These are phyloP conservation scores for Odontarrhena argentea DNA, from an alignment of 345 rosid genomes.

Conservation along the genomic window DNA sequence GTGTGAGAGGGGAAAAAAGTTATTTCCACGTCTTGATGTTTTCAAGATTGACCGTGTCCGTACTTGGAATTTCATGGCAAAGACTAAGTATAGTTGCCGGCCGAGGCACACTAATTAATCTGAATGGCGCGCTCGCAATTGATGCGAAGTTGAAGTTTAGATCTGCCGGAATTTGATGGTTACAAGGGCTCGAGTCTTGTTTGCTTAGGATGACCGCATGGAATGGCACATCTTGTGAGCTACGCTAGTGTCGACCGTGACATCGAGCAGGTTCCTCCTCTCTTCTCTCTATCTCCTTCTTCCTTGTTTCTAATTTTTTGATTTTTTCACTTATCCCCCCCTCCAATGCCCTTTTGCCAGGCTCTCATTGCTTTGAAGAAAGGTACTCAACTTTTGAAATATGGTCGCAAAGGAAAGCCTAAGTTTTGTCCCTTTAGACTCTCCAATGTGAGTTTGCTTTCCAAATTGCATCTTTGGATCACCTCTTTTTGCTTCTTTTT, in stretches of 20 bases:
- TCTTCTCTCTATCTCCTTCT: neutral
- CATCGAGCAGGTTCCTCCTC: constrained; percentile 64
- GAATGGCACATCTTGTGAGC: constrained; percentile 99
- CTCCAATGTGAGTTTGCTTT: constrained; percentile 64
- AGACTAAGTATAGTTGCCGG: too few species aligned
- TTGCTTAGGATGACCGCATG: constrained; percentile 45
- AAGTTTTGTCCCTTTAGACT: constrained; percentile 91
- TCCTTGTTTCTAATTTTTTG: constrained; percentile 3
- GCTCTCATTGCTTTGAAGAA: constrained; percentile 84
- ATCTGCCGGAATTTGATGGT: too few species aligned
- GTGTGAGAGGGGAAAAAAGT: too few species aligned
- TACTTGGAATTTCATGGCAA: too few species aligned
- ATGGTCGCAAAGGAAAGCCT: constrained; percentile 97
- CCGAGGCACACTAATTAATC: too few species aligned
- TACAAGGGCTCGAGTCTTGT: too few species aligned
- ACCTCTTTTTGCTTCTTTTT: too few species aligned
- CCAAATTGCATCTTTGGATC: too few species aligned
- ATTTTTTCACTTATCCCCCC: neutral
- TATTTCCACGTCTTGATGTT: too few species aligned
- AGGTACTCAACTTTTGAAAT: constrained; percentile 89
- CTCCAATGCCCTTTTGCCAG: constrained; percentile 47
- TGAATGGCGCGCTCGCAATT: too few species aligned
- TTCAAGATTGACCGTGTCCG: too few species aligned
- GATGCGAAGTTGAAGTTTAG: too few species aligned
- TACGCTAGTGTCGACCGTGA: constrained; percentile 84